Evolutionary conservation across 2,329 filamentous ascomycete genomes (phyloP), one percentile per base, ranked within the genome.

Genomic region (Helotiales sp.): DNA sequence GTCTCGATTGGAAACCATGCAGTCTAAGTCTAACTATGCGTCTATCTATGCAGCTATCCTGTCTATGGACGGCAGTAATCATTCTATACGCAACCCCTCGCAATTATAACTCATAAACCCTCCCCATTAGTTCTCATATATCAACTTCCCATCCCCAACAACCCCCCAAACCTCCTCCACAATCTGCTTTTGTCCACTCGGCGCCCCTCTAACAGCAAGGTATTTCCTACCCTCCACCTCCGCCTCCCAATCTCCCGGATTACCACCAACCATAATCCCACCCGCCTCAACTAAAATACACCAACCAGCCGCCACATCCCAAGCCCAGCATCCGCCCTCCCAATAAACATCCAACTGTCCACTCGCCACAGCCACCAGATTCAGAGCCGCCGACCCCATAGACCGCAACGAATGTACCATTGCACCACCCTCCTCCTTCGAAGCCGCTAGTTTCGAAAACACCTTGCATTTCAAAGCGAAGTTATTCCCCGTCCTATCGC

Each of bases 281-380:
- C 92, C 92, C 0, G 91, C 90, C 81, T 95, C 92, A 32, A 82
- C 80, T 28, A 95, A 80, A 68, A 95, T 89, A 66, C 89, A 88
- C 92, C 91, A 94, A 0, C 89, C 92, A 5, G 92, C 92, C 75
- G 90, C 92, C 2, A 95, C 92, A 77, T 95, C 92, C 92, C 92
- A 95, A 1, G 91, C 91, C 86, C 91, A 95, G 78, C 91, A 93
- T 0, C 92, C 92, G 43, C 90, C 91, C 80, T 95, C 92, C 92
- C 92, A 95, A 77, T 93, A 95, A 24, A 87, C 74, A 77, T 95
- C 92, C 28, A 93, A 73, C 77, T 88, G 85, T 0, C 92, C 92
- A 10, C 87, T 86, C 2, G 92, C 92, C 3, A 93, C 89, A 45
- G 84, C 85, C 65, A 90, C 92, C 20, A 94, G 78, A 77, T 94